These are phyloP conservation scores for Phalaenopsis hybrid DNA, from an alignment of 116 monocot species.

Conservation along the genomic window DNA sequence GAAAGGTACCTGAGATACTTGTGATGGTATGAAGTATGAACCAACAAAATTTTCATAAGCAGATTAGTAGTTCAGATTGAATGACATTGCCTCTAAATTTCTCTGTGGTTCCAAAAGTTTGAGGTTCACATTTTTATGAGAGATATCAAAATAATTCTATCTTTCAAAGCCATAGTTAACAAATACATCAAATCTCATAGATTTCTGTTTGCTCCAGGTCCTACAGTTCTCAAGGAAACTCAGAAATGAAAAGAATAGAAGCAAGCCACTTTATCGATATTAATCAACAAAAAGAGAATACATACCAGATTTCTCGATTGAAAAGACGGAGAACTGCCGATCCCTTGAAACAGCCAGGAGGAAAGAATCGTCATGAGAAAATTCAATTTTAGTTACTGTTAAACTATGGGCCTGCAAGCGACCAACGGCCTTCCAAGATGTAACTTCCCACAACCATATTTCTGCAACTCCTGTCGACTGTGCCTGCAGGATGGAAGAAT, in stretches of 20 bases:
- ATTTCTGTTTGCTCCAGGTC: not conserved
- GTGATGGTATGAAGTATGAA: not conserved
- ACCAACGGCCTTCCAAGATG: constrained; percentile 90
- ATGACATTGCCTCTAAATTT: too few relatives aligned
- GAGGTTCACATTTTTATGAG: too few relatives aligned
- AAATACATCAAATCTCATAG: not conserved
- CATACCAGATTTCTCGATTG: constrained; percentile 50
- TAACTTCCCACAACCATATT: constrained; percentile 95
- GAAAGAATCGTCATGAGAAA: constrained; percentile 74
- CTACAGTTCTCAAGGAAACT: not conserved
- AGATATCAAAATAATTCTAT: not conserved
- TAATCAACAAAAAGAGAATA: not conserved
- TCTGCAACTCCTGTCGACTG: constrained; percentile 66
- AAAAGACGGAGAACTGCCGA: constrained; percentile 77
- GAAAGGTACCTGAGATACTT: not conserved
- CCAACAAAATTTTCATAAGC: not conserved
- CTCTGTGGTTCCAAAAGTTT: too few relatives aligned
- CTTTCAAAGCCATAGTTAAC: too few relatives aligned
- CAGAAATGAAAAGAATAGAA: not conserved
- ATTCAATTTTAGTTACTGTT: constrained; percentile 89
- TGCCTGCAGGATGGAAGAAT: constrained; percentile 41
- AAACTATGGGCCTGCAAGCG: constrained; percentile 78
- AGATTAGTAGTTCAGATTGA: too few relatives aligned
- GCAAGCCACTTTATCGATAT: not conserved
- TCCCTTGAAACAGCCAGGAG: constrained; percentile 92